Conservation (phyloP, 768 basidiomycete species). For the Leccinellum luteum region DNA sequence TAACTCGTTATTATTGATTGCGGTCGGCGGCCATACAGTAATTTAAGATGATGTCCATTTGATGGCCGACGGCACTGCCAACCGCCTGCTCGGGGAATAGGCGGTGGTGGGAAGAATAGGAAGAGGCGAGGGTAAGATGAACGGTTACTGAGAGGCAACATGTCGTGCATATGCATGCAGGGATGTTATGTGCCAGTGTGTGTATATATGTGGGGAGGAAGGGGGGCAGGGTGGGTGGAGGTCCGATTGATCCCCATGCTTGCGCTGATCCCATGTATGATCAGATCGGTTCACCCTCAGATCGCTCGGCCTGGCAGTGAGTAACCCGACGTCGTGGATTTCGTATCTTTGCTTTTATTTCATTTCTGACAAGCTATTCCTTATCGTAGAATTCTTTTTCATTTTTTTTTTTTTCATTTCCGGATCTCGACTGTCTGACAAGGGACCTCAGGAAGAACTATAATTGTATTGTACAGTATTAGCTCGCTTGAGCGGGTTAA, state of each 20-base stretch:
- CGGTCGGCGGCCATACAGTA: conserved; percentile 20
- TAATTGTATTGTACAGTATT: neutral
- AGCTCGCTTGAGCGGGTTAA: neutral
- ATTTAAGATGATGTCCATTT: neutral
- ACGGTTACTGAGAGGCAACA: conserved; percentile 9
- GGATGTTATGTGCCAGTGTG: neutral
- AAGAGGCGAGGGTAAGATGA: conserved; percentile 14
- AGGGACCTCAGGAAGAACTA: neutral
- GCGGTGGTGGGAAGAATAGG: conserved; percentile 10
- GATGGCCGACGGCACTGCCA: conserved; percentile 4
- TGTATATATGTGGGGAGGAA: neutral
- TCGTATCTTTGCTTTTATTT: conserved; percentile 7
- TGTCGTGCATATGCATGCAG: conserved; percentile 14
- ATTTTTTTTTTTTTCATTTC: conserved; percentile 12
- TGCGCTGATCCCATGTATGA: conserved; percentile 16
- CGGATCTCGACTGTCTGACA: neutral
- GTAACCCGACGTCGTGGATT: conserved; percentile 1
- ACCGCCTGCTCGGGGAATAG: conserved; percentile 5
- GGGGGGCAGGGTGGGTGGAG: neutral
- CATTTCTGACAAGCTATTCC: conserved; percentile 1
- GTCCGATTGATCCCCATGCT: neutral
- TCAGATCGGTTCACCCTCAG: conserved; percentile 6
- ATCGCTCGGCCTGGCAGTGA: conserved; percentile 1
- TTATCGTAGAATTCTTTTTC: conserved; percentile 1
- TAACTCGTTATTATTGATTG: conserved; percentile 26